Base-by-base conservation (phyloP, 208 protist genomes). In the Wallacemonas sp. region DNA sequence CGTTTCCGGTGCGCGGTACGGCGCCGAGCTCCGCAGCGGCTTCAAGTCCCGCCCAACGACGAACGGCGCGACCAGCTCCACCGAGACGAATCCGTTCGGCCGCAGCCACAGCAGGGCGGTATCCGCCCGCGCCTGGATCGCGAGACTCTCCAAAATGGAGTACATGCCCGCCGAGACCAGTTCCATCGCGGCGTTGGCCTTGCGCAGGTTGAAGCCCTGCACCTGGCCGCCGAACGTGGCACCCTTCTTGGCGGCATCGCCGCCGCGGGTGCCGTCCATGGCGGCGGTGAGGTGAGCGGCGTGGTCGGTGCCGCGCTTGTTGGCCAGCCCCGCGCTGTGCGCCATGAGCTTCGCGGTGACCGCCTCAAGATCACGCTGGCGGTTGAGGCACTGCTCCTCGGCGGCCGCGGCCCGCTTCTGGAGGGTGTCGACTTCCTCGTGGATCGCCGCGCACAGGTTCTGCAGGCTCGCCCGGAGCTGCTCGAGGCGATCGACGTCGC, bases 21-120 rank as follows among this genome's bases (percentile, higher is more conserved):
- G 91, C 3, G 91, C 86, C 4, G 86, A 87, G 65, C 82, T 79
- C 1, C 71, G 67, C 26, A 94, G 70, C 25, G 83, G 76, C 18
- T 73, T 72, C 26, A 87, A 65, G 29, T 94, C 86, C 2, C 84
- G 79, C 4, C 87, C 86, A 11, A 96, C 87, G 1, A 94, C 87
- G 79, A 96, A 96, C 16, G 91, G 91, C 18, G 88, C 87, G 18
- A 96, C 79, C 11, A 96, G 84, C 68, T 94, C 91, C 3, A 77
- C 75, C 5, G 87, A 89, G 3, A 92, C 74, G 26, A 83, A 74
- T 14, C 81, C 87, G 29, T 81, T 84, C 14, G 86, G 86, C 10
- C 80, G 77, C 33, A 96, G 46, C 88, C 91, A 96, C 61, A 96
- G 65, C 48, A 96, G 55, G 28, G 87, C 87, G 18, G 83, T 85